These are phyloP conservation scores for Salinomyces thailandicus DNA, from an alignment of 2,329 filamentous ascomycete species.

Conservation along the genomic window DNA sequence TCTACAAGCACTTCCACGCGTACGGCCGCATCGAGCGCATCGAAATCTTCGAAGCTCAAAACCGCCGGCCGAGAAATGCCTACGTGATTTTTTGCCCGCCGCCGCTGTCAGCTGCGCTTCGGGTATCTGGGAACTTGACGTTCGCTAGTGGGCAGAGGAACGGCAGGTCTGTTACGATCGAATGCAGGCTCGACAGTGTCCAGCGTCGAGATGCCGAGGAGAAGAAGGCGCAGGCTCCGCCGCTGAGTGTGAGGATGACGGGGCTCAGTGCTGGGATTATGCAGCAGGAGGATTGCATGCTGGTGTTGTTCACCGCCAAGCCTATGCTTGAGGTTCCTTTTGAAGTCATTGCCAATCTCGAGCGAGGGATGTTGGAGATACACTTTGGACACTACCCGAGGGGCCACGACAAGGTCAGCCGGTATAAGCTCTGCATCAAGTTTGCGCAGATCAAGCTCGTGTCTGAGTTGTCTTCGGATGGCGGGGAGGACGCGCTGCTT, in stretches of 20 bases:
- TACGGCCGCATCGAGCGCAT: conserved; percentile 13
- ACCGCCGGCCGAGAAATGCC: background rate
- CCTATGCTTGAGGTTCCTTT: conserved; percentile 38
- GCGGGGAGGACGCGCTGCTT: conserved; percentile 17
- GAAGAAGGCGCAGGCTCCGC: too few species aligned
- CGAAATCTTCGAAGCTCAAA: conserved; percentile 7
- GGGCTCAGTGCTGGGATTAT: conserved; percentile 53
- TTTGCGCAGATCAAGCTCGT: conserved; percentile 14
- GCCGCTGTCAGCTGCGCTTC: too few species aligned
- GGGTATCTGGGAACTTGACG: too few species aligned
- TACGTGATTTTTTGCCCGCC: background rate
- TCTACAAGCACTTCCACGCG: conserved; percentile 12
- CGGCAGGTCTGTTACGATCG: too few species aligned
- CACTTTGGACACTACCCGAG: background rate
- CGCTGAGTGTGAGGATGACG: too few species aligned
- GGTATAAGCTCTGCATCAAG: conserved; percentile 15
- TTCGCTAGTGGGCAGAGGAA: too few species aligned
- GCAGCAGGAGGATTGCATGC: conserved; percentile 45
- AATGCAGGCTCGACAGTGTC: too few species aligned
- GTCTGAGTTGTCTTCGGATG: conserved; percentile 14
- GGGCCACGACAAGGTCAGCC: conserved; percentile 2
- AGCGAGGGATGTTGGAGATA: background rate
- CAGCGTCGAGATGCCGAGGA: too few species aligned
- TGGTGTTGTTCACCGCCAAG: conserved; percentile 44
- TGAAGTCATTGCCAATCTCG: background rate